Evolutionary conservation across 108 stramenopile genomes (phyloP).

Genomic region (Nannochloropsis oceanica): DNA sequence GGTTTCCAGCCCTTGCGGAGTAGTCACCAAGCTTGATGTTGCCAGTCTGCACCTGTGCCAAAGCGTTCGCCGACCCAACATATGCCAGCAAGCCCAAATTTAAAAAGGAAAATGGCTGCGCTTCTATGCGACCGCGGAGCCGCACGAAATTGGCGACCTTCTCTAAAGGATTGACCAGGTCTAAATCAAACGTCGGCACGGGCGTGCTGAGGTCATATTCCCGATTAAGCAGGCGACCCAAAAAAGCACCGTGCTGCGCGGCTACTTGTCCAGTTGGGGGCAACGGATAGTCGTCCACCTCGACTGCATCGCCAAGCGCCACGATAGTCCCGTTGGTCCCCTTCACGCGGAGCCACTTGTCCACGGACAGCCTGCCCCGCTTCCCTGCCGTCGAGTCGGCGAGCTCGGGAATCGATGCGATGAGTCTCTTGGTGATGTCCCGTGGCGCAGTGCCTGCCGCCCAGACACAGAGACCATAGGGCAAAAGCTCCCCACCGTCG

Average conservation of each 20-base stretch:
- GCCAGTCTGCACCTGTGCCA: conserved; percentile 18
- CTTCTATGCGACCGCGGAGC: conserved; percentile 8
- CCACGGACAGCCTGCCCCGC: conserved; percentile 67
- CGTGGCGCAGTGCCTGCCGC: conserved; percentile 72
- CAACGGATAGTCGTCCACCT: conserved; percentile 38
- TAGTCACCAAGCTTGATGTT: neutral
- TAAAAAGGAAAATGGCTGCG: conserved; percentile 74
- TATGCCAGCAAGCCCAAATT: conserved; percentile 82
- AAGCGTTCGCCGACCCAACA: conserved; percentile 55
- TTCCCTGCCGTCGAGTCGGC: neutral
- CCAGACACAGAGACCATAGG: neutral
- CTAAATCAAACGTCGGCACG: neutral
- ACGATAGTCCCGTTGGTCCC: conserved; percentile 44
- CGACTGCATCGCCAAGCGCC: neutral
- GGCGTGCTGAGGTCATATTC: conserved; percentile 43
- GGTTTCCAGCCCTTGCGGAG: neutral
- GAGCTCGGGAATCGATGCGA: conserved; percentile 9
- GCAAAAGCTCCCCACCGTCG: neutral
- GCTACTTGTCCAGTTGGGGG: conserved; percentile 85
- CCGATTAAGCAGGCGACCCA: conserved; percentile 66
- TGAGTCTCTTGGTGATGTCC: conserved; percentile 46
- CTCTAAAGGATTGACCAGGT: neutral
- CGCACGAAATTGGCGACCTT: conserved; percentile 3
- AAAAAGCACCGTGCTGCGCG: conserved; percentile 75
- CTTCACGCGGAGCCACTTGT: conserved; percentile 65